Base-by-base conservation (phyloP, 352 stramenopile species). In the Globisporangium okanoganense region DNA sequence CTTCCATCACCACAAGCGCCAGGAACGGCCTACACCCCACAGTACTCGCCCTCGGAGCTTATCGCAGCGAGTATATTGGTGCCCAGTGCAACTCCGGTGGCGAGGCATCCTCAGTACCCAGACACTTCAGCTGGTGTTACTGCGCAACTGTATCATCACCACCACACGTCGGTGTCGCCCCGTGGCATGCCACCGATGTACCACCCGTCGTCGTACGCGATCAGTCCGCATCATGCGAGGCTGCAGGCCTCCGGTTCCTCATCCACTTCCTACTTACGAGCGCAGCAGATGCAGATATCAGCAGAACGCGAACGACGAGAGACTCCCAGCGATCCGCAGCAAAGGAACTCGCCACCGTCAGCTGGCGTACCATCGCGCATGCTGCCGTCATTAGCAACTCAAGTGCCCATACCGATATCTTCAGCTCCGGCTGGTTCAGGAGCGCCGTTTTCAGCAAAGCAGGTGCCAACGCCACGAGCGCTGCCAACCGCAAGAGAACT, bases 11-110 rank as follows among this genome's bases (percentile, higher is more conserved):
- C 48, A 18, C 45, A 51, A 40, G n/a, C 27, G 10, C 1, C 33
- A 13, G 27, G 22, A 14, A 20, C 16, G 7, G 38, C 38, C 13
- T 56, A 29, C 20, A 8, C 35, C 2, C 41, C 60, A 25, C 59
- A 55, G 51, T 65, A 65, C 18, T 50, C 60, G 24, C 56, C 22
- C 51, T 56, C 60, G 10, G 60, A 65, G 43, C 43, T 60, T 29
- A 60, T 56, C 9, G 60, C 60, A 10, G 60, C 41, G 41, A 55
- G 41, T 13, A 60, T 61, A 9, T 12, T 65, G 33, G 60, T 49
- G 1, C 60, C 60, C 16, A 24, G 22, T 18, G 12, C 38, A 40
- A 18, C 25, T 25, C 27, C 36, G 10, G 33, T 29, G 27, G 14
- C 4, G 0, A 20, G n/a, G 29, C 50, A 12, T 8, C 20, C 13